These are phyloP conservation scores for Lepraria neglecta DNA, from an alignment of 495 filamentous ascomycete species.

Conservation along the genomic window DNA sequence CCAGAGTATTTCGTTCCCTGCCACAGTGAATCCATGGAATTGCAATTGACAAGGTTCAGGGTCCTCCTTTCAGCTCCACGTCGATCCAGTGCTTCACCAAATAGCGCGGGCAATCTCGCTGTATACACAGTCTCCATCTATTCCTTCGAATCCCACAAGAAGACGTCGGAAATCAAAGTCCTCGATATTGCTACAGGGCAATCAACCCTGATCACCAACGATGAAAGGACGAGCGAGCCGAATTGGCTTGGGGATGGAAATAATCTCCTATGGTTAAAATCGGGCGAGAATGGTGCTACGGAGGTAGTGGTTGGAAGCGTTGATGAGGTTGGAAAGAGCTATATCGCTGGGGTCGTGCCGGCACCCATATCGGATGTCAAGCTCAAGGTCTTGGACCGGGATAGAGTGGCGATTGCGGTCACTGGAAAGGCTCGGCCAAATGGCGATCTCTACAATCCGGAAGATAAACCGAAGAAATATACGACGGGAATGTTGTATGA, in stretches of 20 bases:
- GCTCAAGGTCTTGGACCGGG: slow-evolving; percentile 51
- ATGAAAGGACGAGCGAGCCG: slow-evolving; percentile 58
- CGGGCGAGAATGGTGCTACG: slow-evolving; percentile 60
- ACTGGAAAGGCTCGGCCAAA: slow-evolving; percentile 53
- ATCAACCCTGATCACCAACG: slow-evolving; percentile 59
- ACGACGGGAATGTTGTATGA: slow-evolving; percentile 51
- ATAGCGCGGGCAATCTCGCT: slow-evolving; percentile 59
- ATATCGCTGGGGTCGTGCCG: slow-evolving; percentile 57
- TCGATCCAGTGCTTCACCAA: slow-evolving; percentile 69
- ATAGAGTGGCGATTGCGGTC: slow-evolving; percentile 64
- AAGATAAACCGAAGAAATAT: slow-evolving; percentile 46
- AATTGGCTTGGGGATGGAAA: slow-evolving; percentile 64
- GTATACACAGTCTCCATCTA: slow-evolving; percentile 74
- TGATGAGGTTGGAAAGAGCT: slow-evolving; percentile 48
- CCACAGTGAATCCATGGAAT: background rate
- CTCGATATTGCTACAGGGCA: slow-evolving; percentile 65
- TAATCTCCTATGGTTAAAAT: slow-evolving; percentile 61
- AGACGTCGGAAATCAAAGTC: slow-evolving; percentile 65
- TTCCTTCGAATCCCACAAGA: slow-evolving; percentile 73
- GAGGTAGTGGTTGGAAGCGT: slow-evolving; percentile 54
- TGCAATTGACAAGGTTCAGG: slow-evolving; percentile 30
- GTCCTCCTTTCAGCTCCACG: slow-evolving; percentile 81
- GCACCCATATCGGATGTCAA: slow-evolving; percentile 72
- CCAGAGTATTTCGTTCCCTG: slow-evolving; percentile 48
- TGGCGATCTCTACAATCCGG: slow-evolving; percentile 50